Conservation (phyloP, 805 yeast genomes). For the Hagleromyces aurorensis region DNA sequence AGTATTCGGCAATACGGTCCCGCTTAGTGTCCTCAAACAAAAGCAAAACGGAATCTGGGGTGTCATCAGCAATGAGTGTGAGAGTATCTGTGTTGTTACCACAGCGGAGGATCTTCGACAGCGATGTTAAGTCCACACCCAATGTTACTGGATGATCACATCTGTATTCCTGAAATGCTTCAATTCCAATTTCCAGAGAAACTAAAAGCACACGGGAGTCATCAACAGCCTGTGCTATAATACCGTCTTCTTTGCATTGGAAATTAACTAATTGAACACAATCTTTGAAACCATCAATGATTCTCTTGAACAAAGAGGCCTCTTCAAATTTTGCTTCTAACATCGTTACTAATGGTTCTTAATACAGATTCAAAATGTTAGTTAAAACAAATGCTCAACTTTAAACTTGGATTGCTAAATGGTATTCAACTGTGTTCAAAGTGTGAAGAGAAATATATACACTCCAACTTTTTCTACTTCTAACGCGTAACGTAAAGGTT, state of each 20-base stretch:
- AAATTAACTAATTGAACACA: slow-evolving; percentile 93
- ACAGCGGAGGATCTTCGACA: slow-evolving; percentile 81
- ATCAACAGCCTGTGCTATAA: slow-evolving; percentile 95
- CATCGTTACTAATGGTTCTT: slow-evolving; percentile 45
- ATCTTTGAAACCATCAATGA: slow-evolving; percentile 90
- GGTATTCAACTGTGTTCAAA: too few relatives aligned
- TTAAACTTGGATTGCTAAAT: too few relatives aligned
- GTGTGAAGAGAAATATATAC: too few relatives aligned
- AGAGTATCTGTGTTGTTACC: slow-evolving; percentile 86
- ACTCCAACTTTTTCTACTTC: too few relatives aligned
- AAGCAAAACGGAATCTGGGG: slow-evolving; percentile 70
- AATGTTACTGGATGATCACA: slow-evolving; percentile 90
- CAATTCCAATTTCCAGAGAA: slow-evolving; percentile 77
- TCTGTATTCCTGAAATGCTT: slow-evolving; percentile 85
- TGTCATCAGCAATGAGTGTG: slow-evolving; percentile 83
- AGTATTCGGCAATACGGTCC: slow-evolving; percentile 88
- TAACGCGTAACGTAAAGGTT: too few relatives aligned
- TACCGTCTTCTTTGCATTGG: slow-evolving; percentile 92
- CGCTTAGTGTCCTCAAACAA: slow-evolving; percentile 86
- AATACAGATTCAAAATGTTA: too few relatives aligned
- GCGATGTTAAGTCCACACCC: slow-evolving; percentile 84
- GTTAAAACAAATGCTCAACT: too few relatives aligned
- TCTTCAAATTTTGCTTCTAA: slow-evolving; percentile 95
- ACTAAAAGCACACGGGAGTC: slow-evolving; percentile 93
- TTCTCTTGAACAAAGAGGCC: slow-evolving; percentile 84